phyloP scores from a whole-genome alignment of 176 grass and related monocot species.

The Rhipidocladum racemiflorum region DNA sequence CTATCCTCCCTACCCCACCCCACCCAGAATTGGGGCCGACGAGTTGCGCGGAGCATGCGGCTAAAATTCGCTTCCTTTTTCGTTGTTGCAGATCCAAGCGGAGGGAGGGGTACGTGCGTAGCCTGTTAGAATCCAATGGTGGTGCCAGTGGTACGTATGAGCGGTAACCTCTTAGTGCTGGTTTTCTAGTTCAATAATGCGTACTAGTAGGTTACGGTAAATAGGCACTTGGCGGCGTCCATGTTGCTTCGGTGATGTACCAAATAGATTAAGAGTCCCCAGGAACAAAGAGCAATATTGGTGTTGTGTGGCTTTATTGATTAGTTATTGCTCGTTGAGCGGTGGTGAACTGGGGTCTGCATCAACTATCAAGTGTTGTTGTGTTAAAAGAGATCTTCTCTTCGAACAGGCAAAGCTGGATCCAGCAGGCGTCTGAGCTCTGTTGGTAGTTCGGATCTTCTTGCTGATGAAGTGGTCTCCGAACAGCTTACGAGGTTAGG shows the following conservation, averaged over 20 bases:
- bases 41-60: neutral
- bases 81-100: conserved; percentile 31
- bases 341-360: neutral
- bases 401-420: conserved; percentile 28
- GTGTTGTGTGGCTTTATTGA: neutral
- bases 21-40: neutral
- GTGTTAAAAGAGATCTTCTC: neutral
- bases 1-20: neutral
- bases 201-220: neutral
- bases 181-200: neutral
- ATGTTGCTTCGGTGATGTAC: neutral
- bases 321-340: neutral
- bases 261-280: neutral
- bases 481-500: conserved; percentile 91
- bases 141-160: neutral
- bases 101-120: conserved; percentile 28
- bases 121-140: conserved; percentile 36
- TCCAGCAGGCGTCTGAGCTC: neutral
- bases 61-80: neutral
- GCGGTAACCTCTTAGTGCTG: neutral
- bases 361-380: neutral
- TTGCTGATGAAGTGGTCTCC: conserved; percentile 82
- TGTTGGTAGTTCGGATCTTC: conserved; percentile 49
- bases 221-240: neutral
- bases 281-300: neutral